Conservation (phyloP, 495 filamentous ascomycete genomes). For the Neurospora sp. region DNA sequence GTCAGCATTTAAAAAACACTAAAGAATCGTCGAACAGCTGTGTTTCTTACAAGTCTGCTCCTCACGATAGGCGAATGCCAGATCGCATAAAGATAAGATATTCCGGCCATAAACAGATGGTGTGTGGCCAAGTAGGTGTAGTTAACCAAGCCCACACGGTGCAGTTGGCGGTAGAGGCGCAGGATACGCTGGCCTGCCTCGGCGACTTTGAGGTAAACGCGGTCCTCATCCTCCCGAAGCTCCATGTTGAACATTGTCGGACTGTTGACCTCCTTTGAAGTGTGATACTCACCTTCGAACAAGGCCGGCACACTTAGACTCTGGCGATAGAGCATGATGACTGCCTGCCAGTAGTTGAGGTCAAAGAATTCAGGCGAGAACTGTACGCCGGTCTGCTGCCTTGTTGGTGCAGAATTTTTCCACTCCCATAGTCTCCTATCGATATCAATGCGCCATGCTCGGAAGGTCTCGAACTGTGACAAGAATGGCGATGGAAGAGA, state of each 20-base stretch:
- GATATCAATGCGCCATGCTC: slow-evolving; percentile 80
- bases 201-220: slow-evolving; percentile 85
- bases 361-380: slow-evolving; percentile 84
- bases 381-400: slow-evolving; percentile 68
- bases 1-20: slow-evolving; percentile 17
- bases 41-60: slow-evolving; percentile 58
- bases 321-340: slow-evolving; percentile 92
- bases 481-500: slow-evolving; percentile 79
- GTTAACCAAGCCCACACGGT: slow-evolving; percentile 81
- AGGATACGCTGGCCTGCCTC: slow-evolving; percentile 90
- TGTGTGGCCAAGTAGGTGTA: slow-evolving; percentile 96
- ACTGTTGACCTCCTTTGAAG: slow-evolving; percentile 46
- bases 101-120: slow-evolving; percentile 95
- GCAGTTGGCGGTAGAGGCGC: slow-evolving; percentile 81
- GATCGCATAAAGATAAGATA: slow-evolving; percentile 92
- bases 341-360: slow-evolving; percentile 95
- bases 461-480: slow-evolving; percentile 71
- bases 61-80: slow-evolving; percentile 90
- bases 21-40: neutral
- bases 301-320: slow-evolving; percentile 79
- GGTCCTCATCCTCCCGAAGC: slow-evolving; percentile 73
- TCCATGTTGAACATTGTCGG: slow-evolving; percentile 39
- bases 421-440: slow-evolving; percentile 76
- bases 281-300: slow-evolving; percentile 68
- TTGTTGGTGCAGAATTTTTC: slow-evolving; percentile 72